A percentile compares a stretch with the other conserved stretches of the same genome.
phyloP scores from a whole-genome alignment of 2,329 filamentous ascomycete genomes.

The Aspergillus sp. region DNA sequence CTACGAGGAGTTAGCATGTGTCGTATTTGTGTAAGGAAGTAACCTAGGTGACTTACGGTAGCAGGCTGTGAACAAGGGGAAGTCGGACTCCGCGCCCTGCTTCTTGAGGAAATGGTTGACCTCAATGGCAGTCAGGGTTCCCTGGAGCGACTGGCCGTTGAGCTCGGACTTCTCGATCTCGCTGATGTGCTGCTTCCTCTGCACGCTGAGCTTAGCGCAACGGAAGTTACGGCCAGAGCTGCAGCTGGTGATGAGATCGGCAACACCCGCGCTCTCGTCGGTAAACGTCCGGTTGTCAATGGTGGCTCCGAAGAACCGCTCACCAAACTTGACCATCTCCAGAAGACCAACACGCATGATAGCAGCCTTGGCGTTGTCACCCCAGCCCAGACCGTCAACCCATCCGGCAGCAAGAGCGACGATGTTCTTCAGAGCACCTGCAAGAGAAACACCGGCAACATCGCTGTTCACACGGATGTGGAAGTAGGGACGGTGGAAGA shows the following conservation, averaged over 20 bases:
- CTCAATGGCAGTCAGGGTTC: slow-evolving; percentile 83
- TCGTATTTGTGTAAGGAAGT: neutral
- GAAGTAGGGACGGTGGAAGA: slow-evolving; percentile 97
- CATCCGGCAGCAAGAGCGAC: slow-evolving; percentile 92
- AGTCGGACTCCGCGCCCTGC: slow-evolving; percentile 70
- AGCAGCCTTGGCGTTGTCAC: slow-evolving; percentile 97
- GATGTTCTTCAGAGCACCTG: slow-evolving; percentile 93
- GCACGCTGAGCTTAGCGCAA: slow-evolving; percentile 80
- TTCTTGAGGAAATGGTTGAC: slow-evolving; percentile 83
- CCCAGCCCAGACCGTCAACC: slow-evolving; percentile 92
- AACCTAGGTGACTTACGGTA: slow-evolving; percentile 44
- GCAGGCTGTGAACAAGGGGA: slow-evolving; percentile 88
- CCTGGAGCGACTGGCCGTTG: slow-evolving; percentile 95
- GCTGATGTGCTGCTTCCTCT: slow-evolving; percentile 69
- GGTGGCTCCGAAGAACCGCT: slow-evolving; percentile 81
- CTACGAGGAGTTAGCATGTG: slow-evolving; percentile 28
- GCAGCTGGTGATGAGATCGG: slow-evolving; percentile 91
- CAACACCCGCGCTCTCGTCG: slow-evolving; percentile 91
- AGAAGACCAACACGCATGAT: slow-evolving; percentile 93
- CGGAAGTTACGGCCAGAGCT: slow-evolving; percentile 88
- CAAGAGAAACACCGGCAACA: slow-evolving; percentile 92
- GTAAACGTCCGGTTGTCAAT: slow-evolving; percentile 82
- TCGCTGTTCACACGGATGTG: slow-evolving; percentile 90
- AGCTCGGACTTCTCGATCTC: slow-evolving; percentile 85
- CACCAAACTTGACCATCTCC: slow-evolving; percentile 95